Evolutionary conservation across 495 filamentous ascomycete genomes (phyloP), one percentile per base, ranked within the genome.

Genomic region (Xylaria acuta): DNA sequence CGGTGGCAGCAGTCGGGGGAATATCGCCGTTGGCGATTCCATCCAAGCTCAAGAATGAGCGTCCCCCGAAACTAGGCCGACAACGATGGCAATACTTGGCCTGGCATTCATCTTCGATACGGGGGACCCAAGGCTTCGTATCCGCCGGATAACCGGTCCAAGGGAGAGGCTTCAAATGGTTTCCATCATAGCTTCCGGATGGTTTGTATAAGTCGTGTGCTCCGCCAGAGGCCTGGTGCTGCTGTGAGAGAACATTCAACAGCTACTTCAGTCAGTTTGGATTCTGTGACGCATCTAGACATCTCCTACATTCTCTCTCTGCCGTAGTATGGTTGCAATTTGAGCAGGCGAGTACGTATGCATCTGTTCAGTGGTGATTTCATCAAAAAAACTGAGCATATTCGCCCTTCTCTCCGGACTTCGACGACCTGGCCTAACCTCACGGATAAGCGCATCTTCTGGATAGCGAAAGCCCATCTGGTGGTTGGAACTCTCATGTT

Each of bases 41-140:
- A 64, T 89, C 76, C 47, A 91, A 74, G 72, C 83, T 86, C 5
- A 86, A 71, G 74, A 76, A 88, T 5, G 84, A 77, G 56, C 87
- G 84, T 12, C 85, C 80, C 25, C 75, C 73, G 16, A 79, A 82
- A 40, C 76, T 79, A 38, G 80, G 80, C 22, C 85, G 82, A 73
- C 90, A 92, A 22, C 38, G 43, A 22, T 83, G 83, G 73, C 89
- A 92, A 71, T 82, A 82, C 59, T 79, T 86, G 75, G 80, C 86
- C 65, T 80, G 82, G 75, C 89, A 92, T 68, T 86, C 85, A 1
- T 73, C 53, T 0, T 73, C 58, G 34, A 67, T n/a, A 56, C 73
- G 56, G 40, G 84, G 81, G 64, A 86, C 70, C 85, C 83, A 85
- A 40, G 81, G 79, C 53, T 64, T 78, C 40, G 51, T 69, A 16